Conservation (phyloP, 192 early-diverging fungal species). For the Obelidium mucronatum region DNA sequence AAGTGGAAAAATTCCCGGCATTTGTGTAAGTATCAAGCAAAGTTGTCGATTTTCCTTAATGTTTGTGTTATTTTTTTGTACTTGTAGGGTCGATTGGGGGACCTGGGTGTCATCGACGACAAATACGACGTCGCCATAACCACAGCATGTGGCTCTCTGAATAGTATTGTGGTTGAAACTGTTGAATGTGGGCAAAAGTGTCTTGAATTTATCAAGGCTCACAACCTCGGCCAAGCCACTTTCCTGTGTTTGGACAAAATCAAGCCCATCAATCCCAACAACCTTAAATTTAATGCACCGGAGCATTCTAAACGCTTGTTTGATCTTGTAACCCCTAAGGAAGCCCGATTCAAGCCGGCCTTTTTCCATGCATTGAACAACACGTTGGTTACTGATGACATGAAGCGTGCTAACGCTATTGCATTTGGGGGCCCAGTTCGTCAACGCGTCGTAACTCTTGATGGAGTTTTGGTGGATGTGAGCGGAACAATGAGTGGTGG, state of each 20-base stretch:
- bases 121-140: constrained; percentile 96
- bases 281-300: constrained; percentile 73
- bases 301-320: constrained; percentile 68
- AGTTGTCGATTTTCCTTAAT: background rate
- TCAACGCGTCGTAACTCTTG: constrained; percentile 94
- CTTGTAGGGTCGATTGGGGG: constrained; percentile 83
- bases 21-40: constrained; percentile 46
- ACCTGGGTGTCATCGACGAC: constrained; percentile 92
- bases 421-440: constrained; percentile 80
- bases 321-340: constrained; percentile 84
- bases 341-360: constrained; percentile 75
- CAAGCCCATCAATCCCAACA: constrained; percentile 35
- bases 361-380: constrained; percentile 88
- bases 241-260: constrained; percentile 87
- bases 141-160: constrained; percentile 82
- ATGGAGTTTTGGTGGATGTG: constrained; percentile 89
- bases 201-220: constrained; percentile 85
- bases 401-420: constrained; percentile 86
- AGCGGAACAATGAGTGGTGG: constrained; percentile 95
- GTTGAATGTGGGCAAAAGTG: constrained; percentile 88
- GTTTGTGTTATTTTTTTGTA: background rate
- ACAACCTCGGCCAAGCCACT: constrained; percentile 85
- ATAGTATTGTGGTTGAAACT: constrained; percentile 91
- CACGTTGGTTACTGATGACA: constrained; percentile 85
- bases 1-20: constrained; percentile 46